Conservation (phyloP, 2,329 filamentous ascomycete genomes). For the Aspergillus sp. region DNA sequence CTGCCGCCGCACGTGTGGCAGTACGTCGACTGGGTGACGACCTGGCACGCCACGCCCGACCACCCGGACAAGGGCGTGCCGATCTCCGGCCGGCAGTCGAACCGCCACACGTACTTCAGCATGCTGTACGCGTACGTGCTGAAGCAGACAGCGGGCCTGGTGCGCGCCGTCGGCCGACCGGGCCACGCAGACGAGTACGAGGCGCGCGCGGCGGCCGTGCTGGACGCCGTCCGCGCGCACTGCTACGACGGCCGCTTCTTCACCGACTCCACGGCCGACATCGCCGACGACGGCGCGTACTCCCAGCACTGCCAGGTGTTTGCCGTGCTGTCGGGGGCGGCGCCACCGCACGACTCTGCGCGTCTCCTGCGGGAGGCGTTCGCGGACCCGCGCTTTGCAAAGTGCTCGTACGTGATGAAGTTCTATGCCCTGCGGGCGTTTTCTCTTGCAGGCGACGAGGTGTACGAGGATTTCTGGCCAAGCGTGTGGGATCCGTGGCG, state of each 20-base stretch:
- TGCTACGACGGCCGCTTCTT: constrained; percentile 33
- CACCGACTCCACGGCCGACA: constrained; percentile 32
- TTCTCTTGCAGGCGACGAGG: constrained; percentile 27
- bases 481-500: constrained; percentile 37
- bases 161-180: constrained; percentile 32
- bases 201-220: constrained; percentile 15
- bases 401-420: constrained; percentile 40
- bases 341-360: constrained; percentile 6
- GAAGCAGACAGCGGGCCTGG: constrained; percentile 30
- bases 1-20: constrained; percentile 30
- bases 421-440: constrained; percentile 44
- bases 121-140: constrained; percentile 41
- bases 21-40: constrained; percentile 36
- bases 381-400: constrained; percentile 26
- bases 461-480: constrained; percentile 36
- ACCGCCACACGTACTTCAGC: constrained; percentile 43
- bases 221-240: constrained; percentile 22
- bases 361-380: constrained; percentile 31
- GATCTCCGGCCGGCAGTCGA: constrained; percentile 34
- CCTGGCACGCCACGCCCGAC: constrained; percentile 27
- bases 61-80: constrained; percentile 42
- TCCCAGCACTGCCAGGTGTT: constrained; percentile 35
- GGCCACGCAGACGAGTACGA: constrained; percentile 30
- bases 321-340: constrained; percentile 27
- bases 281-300: constrained; percentile 18